Percentiles rank a stretch among this genome's conserved stretches.
These are phyloP conservation scores for Trichoderma erinaceum DNA, from an alignment of 495 filamentous ascomycete genomes.

Conservation along the genomic window DNA sequence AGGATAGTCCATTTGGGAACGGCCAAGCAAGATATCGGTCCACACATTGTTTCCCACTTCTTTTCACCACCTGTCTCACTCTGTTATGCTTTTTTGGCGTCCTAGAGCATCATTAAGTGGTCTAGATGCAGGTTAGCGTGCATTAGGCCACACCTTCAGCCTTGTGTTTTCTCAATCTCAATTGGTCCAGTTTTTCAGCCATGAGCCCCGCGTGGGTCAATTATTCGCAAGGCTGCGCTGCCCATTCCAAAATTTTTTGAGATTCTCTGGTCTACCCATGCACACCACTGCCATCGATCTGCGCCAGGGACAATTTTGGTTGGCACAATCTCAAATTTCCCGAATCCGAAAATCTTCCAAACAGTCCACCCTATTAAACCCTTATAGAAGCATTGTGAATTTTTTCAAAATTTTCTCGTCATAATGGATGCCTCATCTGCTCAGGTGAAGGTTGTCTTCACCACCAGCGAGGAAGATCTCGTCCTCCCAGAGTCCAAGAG, in stretches of 20 bases:
- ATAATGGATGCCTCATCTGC: constrained; percentile 10
- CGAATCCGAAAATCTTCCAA: background rate
- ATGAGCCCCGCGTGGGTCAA: background rate
- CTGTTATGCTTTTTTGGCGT: background rate
- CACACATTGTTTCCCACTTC: background rate
- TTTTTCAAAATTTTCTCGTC: background rate
- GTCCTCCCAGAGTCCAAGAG: constrained; percentile 50
- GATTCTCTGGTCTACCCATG: constrained; percentile 1
- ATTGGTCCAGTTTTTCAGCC: background rate
- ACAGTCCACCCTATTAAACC: background rate
- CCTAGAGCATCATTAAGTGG: background rate
- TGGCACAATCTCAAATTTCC: background rate
- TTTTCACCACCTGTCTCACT: background rate
- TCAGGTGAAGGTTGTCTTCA: constrained; percentile 34
- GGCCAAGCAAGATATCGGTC: background rate
- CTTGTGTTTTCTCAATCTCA: background rate
- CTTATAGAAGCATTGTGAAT: background rate
- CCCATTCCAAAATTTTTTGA: constrained; percentile 9
- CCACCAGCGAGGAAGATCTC: constrained; percentile 50
- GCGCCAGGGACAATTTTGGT: background rate
- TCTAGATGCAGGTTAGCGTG: constrained; percentile 12
- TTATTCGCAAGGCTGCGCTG: constrained; percentile 5
- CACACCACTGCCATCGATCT: background rate
- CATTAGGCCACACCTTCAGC: background rate
- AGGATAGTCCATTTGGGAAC: background rate